phyloP scores from a whole-genome alignment of 805 yeast species.

The Torulaspora franciscae region DNA sequence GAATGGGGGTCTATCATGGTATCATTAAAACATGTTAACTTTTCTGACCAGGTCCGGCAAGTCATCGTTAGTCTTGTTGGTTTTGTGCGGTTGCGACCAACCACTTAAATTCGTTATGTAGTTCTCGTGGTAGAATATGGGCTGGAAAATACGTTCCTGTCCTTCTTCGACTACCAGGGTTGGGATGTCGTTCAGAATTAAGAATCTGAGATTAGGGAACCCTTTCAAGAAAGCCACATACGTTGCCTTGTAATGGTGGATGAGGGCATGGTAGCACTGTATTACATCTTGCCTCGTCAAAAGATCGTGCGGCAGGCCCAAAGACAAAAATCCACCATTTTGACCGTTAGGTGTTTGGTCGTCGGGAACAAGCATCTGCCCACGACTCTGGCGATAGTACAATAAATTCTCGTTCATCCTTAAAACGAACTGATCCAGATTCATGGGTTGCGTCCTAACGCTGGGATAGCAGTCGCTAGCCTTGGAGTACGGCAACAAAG shows the following conservation, averaged over 20 bases:
- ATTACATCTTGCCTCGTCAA: conserved; percentile 34
- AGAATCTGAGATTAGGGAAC: conserved; percentile 35
- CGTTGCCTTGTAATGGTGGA: conserved; percentile 37
- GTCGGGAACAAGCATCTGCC: conserved; percentile 22
- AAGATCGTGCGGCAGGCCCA: conserved; percentile 30
- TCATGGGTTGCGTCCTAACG: conserved; percentile 41
- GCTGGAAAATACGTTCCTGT: conserved; percentile 32
- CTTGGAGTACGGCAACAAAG: conserved; percentile 40
- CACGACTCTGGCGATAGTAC: conserved; percentile 23
- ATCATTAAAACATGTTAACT: too few species aligned
- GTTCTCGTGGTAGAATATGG: conserved; percentile 36
- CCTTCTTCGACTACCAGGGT: conserved; percentile 31
- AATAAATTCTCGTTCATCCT: conserved; percentile 27
- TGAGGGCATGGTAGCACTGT: conserved; percentile 35
- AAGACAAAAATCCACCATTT: conserved; percentile 9
- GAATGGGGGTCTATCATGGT: too few species aligned
- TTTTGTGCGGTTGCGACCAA: conserved; percentile 24
- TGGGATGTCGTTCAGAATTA: conserved; percentile 40
- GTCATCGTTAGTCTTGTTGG: neutral
- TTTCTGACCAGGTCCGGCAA: too few species aligned
- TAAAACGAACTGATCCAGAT: conserved; percentile 29
- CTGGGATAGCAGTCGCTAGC: conserved; percentile 42
- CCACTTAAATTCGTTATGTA: conserved; percentile 34
- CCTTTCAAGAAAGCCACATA: conserved; percentile 35
- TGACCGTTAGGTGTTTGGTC: conserved; percentile 13